Evolutionary conservation across 2,329 filamentous ascomycete species (phyloP), one percentile per base, ranked within the genome.

Genomic region (Pseudocercospora pini-densiflorae): DNA sequence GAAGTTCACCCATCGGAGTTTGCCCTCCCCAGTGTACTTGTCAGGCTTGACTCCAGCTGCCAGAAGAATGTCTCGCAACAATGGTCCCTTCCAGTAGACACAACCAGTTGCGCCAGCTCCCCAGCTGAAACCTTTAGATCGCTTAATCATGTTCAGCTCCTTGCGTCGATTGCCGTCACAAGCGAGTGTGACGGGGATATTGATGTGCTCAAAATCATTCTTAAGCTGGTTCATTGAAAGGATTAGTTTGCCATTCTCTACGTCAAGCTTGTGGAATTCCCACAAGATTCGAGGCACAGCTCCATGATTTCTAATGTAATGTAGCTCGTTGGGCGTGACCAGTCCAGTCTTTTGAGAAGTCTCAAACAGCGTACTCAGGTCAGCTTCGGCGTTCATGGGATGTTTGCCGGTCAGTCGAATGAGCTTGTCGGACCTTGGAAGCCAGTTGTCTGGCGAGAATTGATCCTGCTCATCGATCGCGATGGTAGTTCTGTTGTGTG

Each of bases 231-330:
- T 76, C 82, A 86, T 85, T 0, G 75, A 75, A 1, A 85, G 67
- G 4, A 67, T 74, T 12, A 80, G 73, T 29, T 77, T 77, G 6
- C 79, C 79, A 21, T 79, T 73, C 29, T 86, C 80, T 23, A 86
- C 74, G 16, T 86, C 80, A 3, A 87, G 71, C 14, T 77, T 75
- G 71, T 86, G 84, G 9, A 78, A 81, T 61, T 84, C 83, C 83
- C 82, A 86, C 0, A 84, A 69, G 0, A 86, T 64, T 7, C 81
- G 77, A 0, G 85, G 85, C 0, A 87, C 85, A 3, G 82, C 74
- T n/a, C 83, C 84, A 64, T 87, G 85, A 60, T 84, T 87, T 2
- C 85, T 79, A 12, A 86, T 83, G 65, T 85, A 86, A 70, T 86
- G 83, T 1, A 86, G 68, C 62, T 81, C 77, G 59, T 83, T 84